A percentile compares a stretch with the other conserved stretches of the same genome.
Conservation (phyloP, 169 alveolate genomes). For the Plasmodium yoelii region DNA sequence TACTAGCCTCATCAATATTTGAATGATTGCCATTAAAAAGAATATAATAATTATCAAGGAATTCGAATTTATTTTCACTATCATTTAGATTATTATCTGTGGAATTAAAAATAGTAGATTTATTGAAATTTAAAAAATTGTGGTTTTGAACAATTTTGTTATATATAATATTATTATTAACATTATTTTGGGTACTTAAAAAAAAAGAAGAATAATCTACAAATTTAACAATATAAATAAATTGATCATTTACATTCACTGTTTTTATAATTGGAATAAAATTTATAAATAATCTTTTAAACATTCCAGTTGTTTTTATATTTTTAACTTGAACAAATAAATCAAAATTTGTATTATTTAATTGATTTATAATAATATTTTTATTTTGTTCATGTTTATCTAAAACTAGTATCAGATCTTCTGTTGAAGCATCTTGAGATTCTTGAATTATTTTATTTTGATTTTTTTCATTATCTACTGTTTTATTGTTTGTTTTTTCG, state of each 20-base stretch:
- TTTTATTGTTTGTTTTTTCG: background rate
- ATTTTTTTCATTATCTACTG: background rate
- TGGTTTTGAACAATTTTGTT: conserved; percentile 6
- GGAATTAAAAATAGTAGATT: conserved; percentile 12
- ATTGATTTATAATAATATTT: conserved; percentile 57
- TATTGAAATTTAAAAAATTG: conserved; percentile 12
- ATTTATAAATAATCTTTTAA: conserved; percentile 63
- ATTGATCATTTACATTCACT: conserved; percentile 36
- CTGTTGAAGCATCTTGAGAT: background rate
- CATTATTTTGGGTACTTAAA: conserved; percentile 40
- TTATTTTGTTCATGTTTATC: conserved; percentile 70
- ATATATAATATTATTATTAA: conserved; percentile 18
- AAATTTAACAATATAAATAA: conserved; percentile 55
- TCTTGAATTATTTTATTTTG: background rate
- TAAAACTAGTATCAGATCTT: conserved; percentile 11
- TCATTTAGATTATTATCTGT: background rate
- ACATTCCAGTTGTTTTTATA: conserved; percentile 27
- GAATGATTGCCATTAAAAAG: conserved; percentile 45
- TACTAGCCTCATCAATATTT: conserved; percentile 4
- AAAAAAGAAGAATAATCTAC: conserved; percentile 35
- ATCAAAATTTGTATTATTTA: conserved; percentile 50
- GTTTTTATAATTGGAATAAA: conserved; percentile 59
- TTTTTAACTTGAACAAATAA: conserved; percentile 59
- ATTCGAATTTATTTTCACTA: conserved; percentile 24
- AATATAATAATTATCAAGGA: conserved; percentile 49